Conservation (phyloP, 345 rosid genomes). For the Laguncularia racemosa region DNA sequence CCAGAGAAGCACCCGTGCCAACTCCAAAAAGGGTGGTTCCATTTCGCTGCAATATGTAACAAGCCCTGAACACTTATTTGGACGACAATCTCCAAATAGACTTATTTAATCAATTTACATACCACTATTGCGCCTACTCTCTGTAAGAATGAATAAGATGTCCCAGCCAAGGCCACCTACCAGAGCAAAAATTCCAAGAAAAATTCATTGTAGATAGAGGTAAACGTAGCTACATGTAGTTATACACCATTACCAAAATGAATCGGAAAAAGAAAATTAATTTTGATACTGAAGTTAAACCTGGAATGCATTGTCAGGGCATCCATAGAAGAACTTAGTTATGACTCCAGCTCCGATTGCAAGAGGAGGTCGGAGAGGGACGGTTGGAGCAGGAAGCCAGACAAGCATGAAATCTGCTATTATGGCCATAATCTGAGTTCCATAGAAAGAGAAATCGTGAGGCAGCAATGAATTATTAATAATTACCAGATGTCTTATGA, state of each 20-base stretch:
- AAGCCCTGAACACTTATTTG: not conserved
- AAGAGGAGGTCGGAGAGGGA: conserved; percentile 57
- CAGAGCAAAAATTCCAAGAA: not conserved
- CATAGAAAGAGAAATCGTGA: too few species aligned
- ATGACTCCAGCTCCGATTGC: conserved; percentile 43
- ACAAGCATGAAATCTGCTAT: conserved; percentile 87
- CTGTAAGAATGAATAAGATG: conserved; percentile 79
- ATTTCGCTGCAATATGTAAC: conserved; percentile 55
- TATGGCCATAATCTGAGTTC: conserved; percentile 60
- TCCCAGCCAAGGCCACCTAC: conserved; percentile 87
- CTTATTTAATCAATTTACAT: conserved; percentile 10
- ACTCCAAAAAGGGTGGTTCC: conserved; percentile 93
- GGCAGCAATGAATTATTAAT: too few species aligned
- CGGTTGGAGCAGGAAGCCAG: conserved; percentile 73
- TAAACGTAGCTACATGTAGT: conserved; percentile 5
- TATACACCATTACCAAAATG: not conserved
- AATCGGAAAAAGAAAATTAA: not conserved
- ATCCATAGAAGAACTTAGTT: conserved; percentile 54
- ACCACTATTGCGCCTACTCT: conserved; percentile 87
- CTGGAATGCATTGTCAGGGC: conserved; percentile 92
- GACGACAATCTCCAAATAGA: not conserved
- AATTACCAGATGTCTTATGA: too few species aligned
- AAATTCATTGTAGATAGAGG: not conserved
- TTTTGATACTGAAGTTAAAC: conserved; percentile 21
- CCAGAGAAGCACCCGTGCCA: conserved; percentile 87